Conservation (phyloP, 192 early-diverging fungal genomes). For the Chytriomyces sp. region DNA sequence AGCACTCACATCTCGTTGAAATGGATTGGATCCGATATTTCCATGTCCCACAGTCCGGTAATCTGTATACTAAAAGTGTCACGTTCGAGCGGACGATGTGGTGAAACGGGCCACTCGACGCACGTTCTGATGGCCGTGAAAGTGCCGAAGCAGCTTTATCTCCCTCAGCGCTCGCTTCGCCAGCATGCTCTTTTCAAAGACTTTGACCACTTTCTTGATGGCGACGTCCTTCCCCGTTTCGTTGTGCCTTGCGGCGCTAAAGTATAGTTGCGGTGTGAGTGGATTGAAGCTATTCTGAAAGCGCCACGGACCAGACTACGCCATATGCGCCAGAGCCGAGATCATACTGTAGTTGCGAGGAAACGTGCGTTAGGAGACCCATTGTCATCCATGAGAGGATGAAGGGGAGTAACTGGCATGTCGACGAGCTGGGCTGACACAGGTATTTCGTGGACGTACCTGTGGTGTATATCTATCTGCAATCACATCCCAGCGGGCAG, state of each 20-base stretch:
- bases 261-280: neutral
- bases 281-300: neutral
- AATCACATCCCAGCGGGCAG: neutral
- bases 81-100: neutral
- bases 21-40: slow-evolving; percentile 69
- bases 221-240: slow-evolving; percentile 82
- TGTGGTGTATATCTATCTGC: neutral
- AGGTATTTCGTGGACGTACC: neutral
- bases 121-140: slow-evolving; percentile 89
- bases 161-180: slow-evolving; percentile 96
- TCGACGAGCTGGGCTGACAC: neutral
- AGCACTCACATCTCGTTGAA: slow-evolving; percentile 83
- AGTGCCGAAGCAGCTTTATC: slow-evolving; percentile 88
- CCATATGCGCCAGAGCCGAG: slow-evolving; percentile 91
- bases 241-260: slow-evolving; percentile 88
- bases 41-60: slow-evolving; percentile 90
- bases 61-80: slow-evolving; percentile 51
- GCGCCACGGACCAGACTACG: slow-evolving; percentile 66
- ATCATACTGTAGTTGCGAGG: slow-evolving; percentile 81
- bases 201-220: slow-evolving; percentile 96
- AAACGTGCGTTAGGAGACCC: neutral
- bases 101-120: neutral
- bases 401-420: no score
- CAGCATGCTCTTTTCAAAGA: slow-evolving; percentile 88
- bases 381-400: no score